Percentiles rank a stretch among this genome's conserved stretches.
Evolutionary conservation across 2,329 filamentous ascomycete genomes (phyloP).

Genomic region (Aspergillus luchuensis): DNA sequence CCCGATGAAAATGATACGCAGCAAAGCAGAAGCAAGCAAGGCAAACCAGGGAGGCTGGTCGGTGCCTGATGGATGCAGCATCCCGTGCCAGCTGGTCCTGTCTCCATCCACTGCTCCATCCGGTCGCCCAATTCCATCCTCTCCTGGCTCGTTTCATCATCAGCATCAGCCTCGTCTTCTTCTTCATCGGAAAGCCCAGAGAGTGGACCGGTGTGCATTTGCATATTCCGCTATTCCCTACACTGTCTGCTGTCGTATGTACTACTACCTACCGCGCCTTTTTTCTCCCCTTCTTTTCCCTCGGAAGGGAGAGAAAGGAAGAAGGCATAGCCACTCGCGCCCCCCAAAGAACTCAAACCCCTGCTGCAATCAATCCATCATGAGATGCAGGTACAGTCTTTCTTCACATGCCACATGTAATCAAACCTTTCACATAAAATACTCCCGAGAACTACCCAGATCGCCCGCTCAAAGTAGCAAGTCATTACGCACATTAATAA

Average conservation of each 20-base stretch:
- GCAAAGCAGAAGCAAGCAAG: neutral
- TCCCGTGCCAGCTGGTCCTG: neutral
- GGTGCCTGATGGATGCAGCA: neutral
- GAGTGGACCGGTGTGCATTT: no score
- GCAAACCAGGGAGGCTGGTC: neutral
- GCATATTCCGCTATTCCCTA: no score
- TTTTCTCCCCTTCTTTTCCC: no score
- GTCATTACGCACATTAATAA: conserved; percentile 69
- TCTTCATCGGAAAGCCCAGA: no score
- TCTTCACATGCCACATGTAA: conserved; percentile 13
- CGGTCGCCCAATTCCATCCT: neutral
- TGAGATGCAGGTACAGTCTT: neutral
- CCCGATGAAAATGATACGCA: neutral
- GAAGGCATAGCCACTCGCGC: neutral
- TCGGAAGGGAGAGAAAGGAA: no score
- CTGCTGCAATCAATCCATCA: neutral
- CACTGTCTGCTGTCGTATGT: no score
- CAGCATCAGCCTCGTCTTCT: no score
- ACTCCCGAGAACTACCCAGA: conserved; percentile 5
- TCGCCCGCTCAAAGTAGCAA: conserved; percentile 37
- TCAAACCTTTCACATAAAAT: neutral
- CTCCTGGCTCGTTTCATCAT: neutral
- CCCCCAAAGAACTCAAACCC: neutral
- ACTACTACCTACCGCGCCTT: no score
- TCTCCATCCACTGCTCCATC: no score